Conservation (phyloP, 371 early-diverging fungal genomes). For the Saksenaea oblongispora region DNA sequence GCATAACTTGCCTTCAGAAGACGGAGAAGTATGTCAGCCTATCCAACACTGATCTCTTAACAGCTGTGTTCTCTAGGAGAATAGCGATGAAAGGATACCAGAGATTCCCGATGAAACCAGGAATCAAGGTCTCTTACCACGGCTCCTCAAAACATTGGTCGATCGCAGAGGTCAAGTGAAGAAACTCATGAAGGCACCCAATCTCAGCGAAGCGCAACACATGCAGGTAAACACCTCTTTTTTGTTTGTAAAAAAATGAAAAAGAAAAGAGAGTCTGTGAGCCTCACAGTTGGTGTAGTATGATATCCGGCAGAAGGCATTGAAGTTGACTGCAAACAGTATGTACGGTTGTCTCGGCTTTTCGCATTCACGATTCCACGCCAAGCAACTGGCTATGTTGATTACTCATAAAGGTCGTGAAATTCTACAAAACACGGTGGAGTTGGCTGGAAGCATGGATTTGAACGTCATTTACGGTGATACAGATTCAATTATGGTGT, state of each 20-base stretch:
- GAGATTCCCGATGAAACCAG: constrained; percentile 72
- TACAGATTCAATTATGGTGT: constrained; percentile 99
- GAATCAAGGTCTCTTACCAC: constrained; percentile 88
- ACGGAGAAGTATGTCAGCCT: constrained; percentile 4
- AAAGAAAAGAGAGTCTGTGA: no score
- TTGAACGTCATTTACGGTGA: constrained; percentile 99
- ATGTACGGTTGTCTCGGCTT: constrained; percentile 99
- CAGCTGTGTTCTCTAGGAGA: constrained; percentile 13
- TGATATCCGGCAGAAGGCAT: constrained; percentile 96
- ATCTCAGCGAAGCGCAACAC: constrained; percentile 54
- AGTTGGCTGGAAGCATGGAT: constrained; percentile 76
- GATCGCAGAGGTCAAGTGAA: constrained; percentile 94
- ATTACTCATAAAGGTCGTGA: constrained; percentile 98
- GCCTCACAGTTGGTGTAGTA: constrained; percentile 42
- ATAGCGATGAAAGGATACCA: constrained; percentile 70
- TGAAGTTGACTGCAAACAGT: constrained; percentile 99
- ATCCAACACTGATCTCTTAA: background rate
- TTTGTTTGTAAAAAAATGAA: background rate
- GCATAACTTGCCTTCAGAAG: constrained; percentile 13
- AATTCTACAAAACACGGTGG: constrained; percentile 94
- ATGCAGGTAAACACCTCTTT: constrained; percentile 54
- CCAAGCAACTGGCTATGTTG: constrained; percentile 97
- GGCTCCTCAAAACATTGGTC: constrained; percentile 88
- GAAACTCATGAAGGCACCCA: constrained; percentile 80
- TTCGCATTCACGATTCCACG: constrained; percentile 95